Evolutionary conservation across 2,329 filamentous ascomycete species (phyloP).

Genomic region (Madurella fahalii): DNA sequence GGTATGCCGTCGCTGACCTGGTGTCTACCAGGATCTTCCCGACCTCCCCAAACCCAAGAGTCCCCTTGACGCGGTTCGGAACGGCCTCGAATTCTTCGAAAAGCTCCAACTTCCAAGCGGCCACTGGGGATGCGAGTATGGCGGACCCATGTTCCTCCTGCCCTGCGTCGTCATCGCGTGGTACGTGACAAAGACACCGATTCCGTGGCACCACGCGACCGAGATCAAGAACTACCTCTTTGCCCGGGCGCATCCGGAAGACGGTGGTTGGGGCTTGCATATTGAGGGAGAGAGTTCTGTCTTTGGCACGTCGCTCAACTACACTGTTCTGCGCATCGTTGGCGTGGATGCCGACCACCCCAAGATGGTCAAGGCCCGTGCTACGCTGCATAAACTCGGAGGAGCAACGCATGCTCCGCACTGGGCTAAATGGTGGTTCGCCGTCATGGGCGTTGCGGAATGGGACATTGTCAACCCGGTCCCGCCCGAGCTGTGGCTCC

Average conservation of each 20-base stretch:
- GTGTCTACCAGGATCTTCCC: constrained; percentile 60
- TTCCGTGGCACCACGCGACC: constrained; percentile 72
- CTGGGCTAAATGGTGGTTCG: constrained; percentile 97
- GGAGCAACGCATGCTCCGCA: constrained; percentile 82
- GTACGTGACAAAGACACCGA: constrained; percentile 84
- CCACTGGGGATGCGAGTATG: constrained; percentile 97
- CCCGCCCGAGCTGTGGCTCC: constrained; percentile 87
- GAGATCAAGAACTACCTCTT: constrained; percentile 93
- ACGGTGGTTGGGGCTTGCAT: constrained; percentile 97
- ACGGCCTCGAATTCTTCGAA: constrained; percentile 84
- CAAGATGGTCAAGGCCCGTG: constrained; percentile 79
- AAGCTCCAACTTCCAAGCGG: constrained; percentile 83
- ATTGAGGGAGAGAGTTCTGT: constrained; percentile 91
- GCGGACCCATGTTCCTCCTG: constrained; percentile 92
- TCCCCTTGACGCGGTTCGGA: constrained; percentile 72
- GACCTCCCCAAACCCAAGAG: constrained; percentile 65
- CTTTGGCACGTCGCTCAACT: constrained; percentile 88
- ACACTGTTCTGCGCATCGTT: constrained; percentile 72
- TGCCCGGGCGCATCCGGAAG: constrained; percentile 74
- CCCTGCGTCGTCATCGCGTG: constrained; percentile 80
- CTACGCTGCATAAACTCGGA: constrained; percentile 76
- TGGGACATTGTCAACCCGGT: constrained; percentile 96
- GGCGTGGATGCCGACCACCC: constrained; percentile 81
- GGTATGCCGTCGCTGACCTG: not conserved
- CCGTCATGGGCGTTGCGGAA: constrained; percentile 71